phyloP scores from a whole-genome alignment of 441 rosid species.

The Gossypium laxum region DNA sequence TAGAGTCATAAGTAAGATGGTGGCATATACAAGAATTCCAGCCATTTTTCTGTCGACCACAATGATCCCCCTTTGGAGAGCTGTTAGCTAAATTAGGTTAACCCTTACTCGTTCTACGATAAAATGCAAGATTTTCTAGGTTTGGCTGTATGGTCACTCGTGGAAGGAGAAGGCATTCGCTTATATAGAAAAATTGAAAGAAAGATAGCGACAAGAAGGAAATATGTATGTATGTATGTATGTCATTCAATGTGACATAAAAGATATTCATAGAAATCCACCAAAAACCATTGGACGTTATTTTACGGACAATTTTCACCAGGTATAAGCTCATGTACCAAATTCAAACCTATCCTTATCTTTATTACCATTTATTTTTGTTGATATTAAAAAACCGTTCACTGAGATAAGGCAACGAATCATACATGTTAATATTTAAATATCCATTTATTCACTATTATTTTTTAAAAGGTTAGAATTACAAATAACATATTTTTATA shows the following conservation, averaged over 20 bases:
- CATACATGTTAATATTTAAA: neutral
- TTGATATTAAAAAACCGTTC: neutral
- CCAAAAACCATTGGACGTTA: neutral
- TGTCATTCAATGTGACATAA: neutral
- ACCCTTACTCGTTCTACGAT: neutral
- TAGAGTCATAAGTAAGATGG: slow-evolving; percentile 25
- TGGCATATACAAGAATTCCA: slow-evolving; percentile 19
- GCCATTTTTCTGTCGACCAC: slow-evolving; percentile 17
- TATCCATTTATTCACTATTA: neutral
- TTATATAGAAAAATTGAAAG: slow-evolving; percentile 22
- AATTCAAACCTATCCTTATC: neutral
- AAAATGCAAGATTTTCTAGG: slow-evolving; percentile 1
- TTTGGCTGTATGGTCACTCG: neutral
- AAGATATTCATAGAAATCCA: slow-evolving; percentile 3
- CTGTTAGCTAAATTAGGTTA: neutral
- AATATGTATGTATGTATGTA: neutral
- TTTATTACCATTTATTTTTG: neutral
- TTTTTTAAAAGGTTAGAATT: neutral
- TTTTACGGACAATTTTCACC: neutral
- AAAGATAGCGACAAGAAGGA: neutral
- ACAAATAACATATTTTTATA: no score
- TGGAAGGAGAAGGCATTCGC: neutral
- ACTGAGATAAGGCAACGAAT: neutral
- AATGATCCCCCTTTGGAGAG: neutral
- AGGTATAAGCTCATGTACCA: neutral